A percentile compares a stretch with the other conserved stretches of the same genome.
These are phyloP conservation scores for Lactifluus subvellereus DNA, from an alignment of 768 basidiomycete genomes.

Conservation along the genomic window DNA sequence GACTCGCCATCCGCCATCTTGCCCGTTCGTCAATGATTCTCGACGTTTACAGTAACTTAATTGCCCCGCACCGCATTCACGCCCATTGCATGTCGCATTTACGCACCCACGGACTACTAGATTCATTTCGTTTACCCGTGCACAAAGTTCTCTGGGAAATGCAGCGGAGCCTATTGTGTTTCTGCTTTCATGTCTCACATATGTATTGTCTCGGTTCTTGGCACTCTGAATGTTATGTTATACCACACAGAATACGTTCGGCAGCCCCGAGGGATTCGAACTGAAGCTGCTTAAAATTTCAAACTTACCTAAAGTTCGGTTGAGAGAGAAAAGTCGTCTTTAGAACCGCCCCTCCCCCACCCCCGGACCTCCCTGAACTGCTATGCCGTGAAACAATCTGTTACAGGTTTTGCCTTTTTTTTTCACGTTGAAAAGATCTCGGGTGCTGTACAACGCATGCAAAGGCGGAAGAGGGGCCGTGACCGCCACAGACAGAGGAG, in stretches of 20 bases:
- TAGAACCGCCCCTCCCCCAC: no score
- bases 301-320: neutral
- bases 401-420: neutral
- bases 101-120: conserved; percentile 4
- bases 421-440: neutral
- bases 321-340: neutral
- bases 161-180: neutral
- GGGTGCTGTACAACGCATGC: neutral
- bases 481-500: neutral
- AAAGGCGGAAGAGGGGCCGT: neutral
- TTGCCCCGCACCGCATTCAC: conserved; percentile 1
- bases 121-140: neutral
- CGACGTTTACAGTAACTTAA: conserved; percentile 2
- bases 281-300: neutral
- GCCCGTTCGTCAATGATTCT: conserved; percentile 9
- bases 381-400: neutral
- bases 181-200: conserved; percentile 1
- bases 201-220: neutral
- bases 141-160: neutral
- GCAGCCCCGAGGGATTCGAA: neutral
- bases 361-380: no score
- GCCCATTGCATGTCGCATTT: neutral
- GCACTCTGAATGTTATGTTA: neutral
- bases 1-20: neutral
- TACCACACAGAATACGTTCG: neutral